Percentiles rank a stretch among this genome's conserved stretches.
Evolutionary conservation across 1,284 basidiomycete genomes (phyloP).

Genomic region (Pseudozyma pruni): DNA sequence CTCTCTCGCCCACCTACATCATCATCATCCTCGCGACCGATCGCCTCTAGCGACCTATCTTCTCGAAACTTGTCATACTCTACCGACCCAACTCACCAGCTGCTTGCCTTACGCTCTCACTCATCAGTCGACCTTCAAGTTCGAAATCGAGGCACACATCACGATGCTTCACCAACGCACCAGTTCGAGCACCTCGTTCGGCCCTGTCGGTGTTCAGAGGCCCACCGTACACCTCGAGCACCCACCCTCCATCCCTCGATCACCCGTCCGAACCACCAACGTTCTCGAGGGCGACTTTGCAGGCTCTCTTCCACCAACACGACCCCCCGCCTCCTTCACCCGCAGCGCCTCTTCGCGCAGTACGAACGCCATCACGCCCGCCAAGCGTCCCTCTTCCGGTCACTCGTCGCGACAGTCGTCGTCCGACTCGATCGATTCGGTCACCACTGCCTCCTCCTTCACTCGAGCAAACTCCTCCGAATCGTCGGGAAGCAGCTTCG

Average conservation of each 20-base stretch:
- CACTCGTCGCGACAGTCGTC: conserved; percentile 42
- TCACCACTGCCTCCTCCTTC: conserved; percentile 17
- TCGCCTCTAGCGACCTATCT: too few relatives aligned
- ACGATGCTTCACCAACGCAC: conserved; percentile 18
- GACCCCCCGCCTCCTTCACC: conserved; percentile 28
- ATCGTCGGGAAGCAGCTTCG: conserved; percentile 8
- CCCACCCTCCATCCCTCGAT: conserved; percentile 29
- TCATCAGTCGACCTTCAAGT: not conserved
- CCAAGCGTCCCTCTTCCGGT: conserved; percentile 22
- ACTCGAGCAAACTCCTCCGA: not conserved
- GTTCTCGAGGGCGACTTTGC: not conserved
- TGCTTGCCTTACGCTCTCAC: too few relatives aligned
- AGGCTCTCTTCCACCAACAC: conserved; percentile 1
- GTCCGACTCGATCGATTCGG: conserved; percentile 28
- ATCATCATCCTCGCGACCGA: too few relatives aligned
- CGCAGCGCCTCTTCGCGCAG: conserved; percentile 29
- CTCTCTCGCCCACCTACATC: not conserved
- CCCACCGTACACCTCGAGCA: conserved; percentile 28
- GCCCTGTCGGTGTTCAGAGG: conserved; percentile 4
- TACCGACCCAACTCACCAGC: too few relatives aligned
- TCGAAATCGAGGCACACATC: not conserved
- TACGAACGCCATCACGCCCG: not conserved
- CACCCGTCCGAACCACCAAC: not conserved
- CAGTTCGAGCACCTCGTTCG: conserved; percentile 5
- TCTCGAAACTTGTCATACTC: too few relatives aligned